Evolutionary conservation across 805 yeast genomes (phyloP).

Genomic region (Wickerhamiella bombiphila): DNA sequence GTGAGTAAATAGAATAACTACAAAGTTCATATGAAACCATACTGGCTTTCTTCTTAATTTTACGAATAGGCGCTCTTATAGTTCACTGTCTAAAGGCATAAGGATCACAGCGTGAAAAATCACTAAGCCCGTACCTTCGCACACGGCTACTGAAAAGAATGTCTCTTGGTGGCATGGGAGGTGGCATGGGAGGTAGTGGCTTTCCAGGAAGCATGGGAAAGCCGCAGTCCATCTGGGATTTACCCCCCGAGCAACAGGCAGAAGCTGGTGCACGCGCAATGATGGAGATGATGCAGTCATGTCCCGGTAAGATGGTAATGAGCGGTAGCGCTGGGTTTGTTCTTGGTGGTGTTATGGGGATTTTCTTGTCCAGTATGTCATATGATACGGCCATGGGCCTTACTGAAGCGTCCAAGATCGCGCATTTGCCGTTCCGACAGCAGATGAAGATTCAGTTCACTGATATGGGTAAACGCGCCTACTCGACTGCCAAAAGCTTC

Average conservation of each 20-base stretch:
- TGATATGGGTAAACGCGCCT: slow-evolving; percentile 87
- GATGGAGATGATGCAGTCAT: slow-evolving; percentile 72
- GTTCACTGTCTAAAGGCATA: too few species aligned
- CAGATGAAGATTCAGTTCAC: slow-evolving; percentile 82
- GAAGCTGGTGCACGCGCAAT: slow-evolving; percentile 75
- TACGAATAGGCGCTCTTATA: too few species aligned
- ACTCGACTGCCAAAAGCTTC: slow-evolving; percentile 79
- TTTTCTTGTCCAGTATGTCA: slow-evolving; percentile 71
- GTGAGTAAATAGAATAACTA: too few species aligned
- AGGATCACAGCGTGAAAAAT: too few species aligned
- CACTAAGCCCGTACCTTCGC: too few species aligned
- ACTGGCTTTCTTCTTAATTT: too few species aligned
- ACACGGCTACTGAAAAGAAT: neutral
- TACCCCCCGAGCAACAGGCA: slow-evolving; percentile 88
- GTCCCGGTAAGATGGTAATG: slow-evolving; percentile 87
- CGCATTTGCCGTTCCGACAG: slow-evolving; percentile 79
- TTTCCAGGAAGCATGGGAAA: too few species aligned
- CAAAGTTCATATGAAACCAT: too few species aligned
- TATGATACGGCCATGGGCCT: slow-evolving; percentile 63
- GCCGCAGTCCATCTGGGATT: slow-evolving; percentile 40
- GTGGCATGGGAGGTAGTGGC: slow-evolving; percentile 6
- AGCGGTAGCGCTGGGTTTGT: slow-evolving; percentile 91
- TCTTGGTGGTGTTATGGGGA: slow-evolving; percentile 88
- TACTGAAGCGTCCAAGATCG: slow-evolving; percentile 39
- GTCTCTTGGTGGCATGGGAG: slow-evolving; percentile 2